Base-by-base conservation (phyloP, 805 yeast genomes). In the Candida patagonica region DNA sequence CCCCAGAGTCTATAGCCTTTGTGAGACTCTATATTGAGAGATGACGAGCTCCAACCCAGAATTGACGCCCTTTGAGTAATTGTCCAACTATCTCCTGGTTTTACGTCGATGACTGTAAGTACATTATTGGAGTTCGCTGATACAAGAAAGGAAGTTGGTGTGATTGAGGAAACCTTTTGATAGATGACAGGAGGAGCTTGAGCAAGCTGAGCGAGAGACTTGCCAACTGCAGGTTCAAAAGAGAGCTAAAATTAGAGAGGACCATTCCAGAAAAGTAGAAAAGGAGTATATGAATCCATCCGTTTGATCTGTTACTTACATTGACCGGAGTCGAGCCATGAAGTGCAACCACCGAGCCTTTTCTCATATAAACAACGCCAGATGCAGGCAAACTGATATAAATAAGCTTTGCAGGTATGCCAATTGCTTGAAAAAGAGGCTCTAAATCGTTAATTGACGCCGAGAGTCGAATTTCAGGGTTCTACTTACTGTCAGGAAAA, bases 41-140 rank as follows among this genome's bases (percentile, higher is more conserved):
- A 42, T 12, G 55, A 42, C 13, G 62, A 73, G 1, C 69, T 53
- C 75, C 75, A 70, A 21, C 73, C 72, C 12, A 70, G 52, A 4
- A 70, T 46, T 32, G 62, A 65, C 17, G 54, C 46, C 33, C 67
- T 59, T 35, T 60, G 63, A 20, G 67, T 46, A 19, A 71, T 46
- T 2, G 51, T 54, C 75, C 75, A 70, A 25, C 51, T 46, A 22
- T 60, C 55, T 6, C 51, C 46, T 17, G 55, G 52, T 30, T 52
- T 53, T 10, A 55, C 52, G 3, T 63, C 48, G 8, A 68, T 47
- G n/a, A 67, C 51, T 3, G 66, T 53, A 41, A 62, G 66, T 54
- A 33, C 17, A n/a, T 19, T 32, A 13, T 30, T 22, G 17, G 53
- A 43, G 33, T 40, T 36, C 48, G 42, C 37, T 37, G 35, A 55